phyloP scores from a whole-genome alignment of 2,329 filamentous ascomycete genomes.

The Amauroascus niger region DNA sequence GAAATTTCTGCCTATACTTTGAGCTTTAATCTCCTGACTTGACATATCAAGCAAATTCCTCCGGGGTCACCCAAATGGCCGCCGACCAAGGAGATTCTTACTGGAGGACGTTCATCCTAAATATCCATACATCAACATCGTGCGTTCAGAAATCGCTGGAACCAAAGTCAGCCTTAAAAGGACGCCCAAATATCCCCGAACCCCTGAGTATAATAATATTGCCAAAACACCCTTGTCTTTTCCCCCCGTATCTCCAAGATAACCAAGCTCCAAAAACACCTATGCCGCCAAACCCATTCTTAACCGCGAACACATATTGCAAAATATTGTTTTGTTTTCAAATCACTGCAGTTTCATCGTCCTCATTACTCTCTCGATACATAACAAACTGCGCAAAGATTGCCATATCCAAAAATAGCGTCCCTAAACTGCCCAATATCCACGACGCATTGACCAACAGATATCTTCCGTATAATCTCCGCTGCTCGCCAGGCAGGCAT shows the following conservation, averaged over 20 bases:
- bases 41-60: no score
- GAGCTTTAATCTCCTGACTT: no score
- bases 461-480: constrained; percentile 63
- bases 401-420: constrained; percentile 68
- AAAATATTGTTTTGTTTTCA: background rate
- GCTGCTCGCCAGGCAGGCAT: constrained; percentile 58
- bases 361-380: constrained; percentile 46
- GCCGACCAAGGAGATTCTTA: no score
- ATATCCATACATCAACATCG: no score
- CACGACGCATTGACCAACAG: constrained; percentile 85
- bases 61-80: no score
- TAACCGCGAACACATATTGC: background rate
- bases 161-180: no score
- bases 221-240: background rate
- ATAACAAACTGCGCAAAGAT: constrained; percentile 91
- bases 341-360: background rate
- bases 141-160: no score
- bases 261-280: background rate
- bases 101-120: no score
- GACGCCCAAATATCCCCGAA: no score
- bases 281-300: background rate
- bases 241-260: background rate
- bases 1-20: no score
- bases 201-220: background rate
- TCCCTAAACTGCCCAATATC: constrained; percentile 81